Conservation (phyloP, 805 yeast genomes). For the Cyberlindnera sargentensis region DNA sequence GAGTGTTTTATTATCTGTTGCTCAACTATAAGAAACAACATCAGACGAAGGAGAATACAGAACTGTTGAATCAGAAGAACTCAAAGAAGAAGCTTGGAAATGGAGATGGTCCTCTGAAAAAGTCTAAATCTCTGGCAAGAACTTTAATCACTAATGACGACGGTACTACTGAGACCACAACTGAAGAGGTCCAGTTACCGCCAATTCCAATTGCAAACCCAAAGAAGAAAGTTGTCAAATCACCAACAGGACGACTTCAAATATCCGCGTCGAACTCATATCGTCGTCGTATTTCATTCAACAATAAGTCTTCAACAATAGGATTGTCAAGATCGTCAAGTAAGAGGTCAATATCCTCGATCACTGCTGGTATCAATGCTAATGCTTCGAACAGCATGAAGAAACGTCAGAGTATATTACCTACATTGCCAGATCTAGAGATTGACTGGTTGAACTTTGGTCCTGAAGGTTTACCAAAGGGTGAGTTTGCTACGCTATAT, state of each 20-base stretch:
- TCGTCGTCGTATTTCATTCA: slow-evolving; percentile 27
- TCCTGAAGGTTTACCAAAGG: slow-evolving; percentile 13
- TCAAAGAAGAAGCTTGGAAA: slow-evolving; percentile 23
- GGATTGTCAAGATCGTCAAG: slow-evolving; percentile 21
- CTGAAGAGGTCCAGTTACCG: slow-evolving; percentile 11
- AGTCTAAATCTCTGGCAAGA: slow-evolving; percentile 34
- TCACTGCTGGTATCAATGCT: background rate
- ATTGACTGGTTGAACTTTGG: slow-evolving; percentile 19
- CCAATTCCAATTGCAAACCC: slow-evolving; percentile 13
- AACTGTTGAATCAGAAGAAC: slow-evolving; percentile 9
- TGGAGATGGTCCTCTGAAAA: slow-evolving; percentile 30
- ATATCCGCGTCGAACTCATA: slow-evolving; percentile 25
- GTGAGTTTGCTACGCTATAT: slow-evolving; percentile 25
- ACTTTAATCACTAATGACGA: slow-evolving; percentile 31
- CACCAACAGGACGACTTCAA: slow-evolving; percentile 21
- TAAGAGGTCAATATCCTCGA: slow-evolving; percentile 14
- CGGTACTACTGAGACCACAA: slow-evolving; percentile 20
- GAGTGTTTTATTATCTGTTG: slow-evolving; percentile 71
- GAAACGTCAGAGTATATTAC: slow-evolving; percentile 22
- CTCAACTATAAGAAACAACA: slow-evolving; percentile 70
- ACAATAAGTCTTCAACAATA: slow-evolving; percentile 14
- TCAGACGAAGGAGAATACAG: slow-evolving; percentile 19
- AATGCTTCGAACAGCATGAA: slow-evolving; percentile 3
- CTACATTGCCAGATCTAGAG: slow-evolving; percentile 23
- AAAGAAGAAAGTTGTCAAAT: slow-evolving; percentile 19